Evolutionary conservation across 257 asterid species (phyloP), one percentile per base, ranked within the genome.

Genomic region (Vinca minor): DNA sequence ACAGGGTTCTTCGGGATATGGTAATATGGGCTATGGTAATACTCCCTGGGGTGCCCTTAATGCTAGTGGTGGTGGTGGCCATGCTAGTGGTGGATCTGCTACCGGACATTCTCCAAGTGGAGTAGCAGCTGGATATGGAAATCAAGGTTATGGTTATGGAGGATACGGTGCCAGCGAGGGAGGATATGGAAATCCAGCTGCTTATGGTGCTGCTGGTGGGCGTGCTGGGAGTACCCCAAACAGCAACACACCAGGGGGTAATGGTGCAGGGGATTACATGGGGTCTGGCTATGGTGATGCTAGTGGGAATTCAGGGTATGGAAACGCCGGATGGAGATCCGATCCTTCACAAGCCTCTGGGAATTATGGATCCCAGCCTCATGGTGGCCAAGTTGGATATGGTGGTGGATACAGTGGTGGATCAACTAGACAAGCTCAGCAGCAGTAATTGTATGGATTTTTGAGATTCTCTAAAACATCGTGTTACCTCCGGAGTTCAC

Each of bases 81-180:
- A 71, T 54, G 79, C 74, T 58, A 55, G 72, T 62, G 87, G 76
- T 68, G 96, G 87, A 20, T 67, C 80, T 32, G 71, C 73, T 21
- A 39, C 92, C 17, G 90, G 93, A 68, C 97, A 85, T 62, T 84
- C 95, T 57, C 95, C 92, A 23, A 74, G 79, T 68, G 95, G 88
- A 13, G n/a, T n/a, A 13, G 76, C 85, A 31, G 75, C 85, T 38
- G 94, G 83, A 35, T 87, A 83, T 69, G 95, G 95, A 44, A 85
- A 69, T 66, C 97, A 85, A n/a, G n/a, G 84, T 53, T 90, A 90
- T 79, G 97, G 92, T 45, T 90, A 85, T 73, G 86, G 94, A 63
- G 95, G 91, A 39, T 83, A 85, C 55, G 74, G 85, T 65, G 79
- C 87, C 38, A 76, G 50, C 74, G 97, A 85, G 56, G 97, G 89